These are phyloP conservation scores for Sclerotiophoma versabilis DNA, from an alignment of 2,329 filamentous ascomycete genomes.

Conservation along the genomic window DNA sequence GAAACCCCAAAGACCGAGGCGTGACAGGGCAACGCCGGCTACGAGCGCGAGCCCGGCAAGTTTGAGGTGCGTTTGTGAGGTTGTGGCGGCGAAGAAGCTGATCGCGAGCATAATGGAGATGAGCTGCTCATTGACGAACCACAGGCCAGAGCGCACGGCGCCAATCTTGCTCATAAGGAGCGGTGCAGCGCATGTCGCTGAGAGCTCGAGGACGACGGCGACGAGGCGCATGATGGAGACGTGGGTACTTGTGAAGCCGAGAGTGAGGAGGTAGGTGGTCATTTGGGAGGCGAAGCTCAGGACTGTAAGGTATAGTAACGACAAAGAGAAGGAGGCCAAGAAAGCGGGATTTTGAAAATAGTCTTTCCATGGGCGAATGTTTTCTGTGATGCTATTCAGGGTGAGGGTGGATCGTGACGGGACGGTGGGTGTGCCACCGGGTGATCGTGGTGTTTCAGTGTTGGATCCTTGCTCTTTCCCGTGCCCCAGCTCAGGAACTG, in stretches of 20 bases:
- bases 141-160: conserved; percentile 70
- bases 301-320: conserved; percentile 66
- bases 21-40: conserved; percentile 49
- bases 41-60: conserved; percentile 44
- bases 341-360: conserved; percentile 65
- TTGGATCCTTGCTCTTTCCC: conserved; percentile 15
- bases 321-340: conserved; percentile 65
- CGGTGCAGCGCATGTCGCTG: conserved; percentile 67
- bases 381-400: conserved; percentile 5
- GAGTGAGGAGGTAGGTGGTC: conserved; percentile 67
- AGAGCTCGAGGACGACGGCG: conserved; percentile 64
- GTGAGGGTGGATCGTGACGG: conserved; percentile 1
- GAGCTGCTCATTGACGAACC: conserved; percentile 75
- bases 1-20: conserved; percentile 58
- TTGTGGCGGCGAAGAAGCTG: conserved; percentile 29
- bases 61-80: conserved; percentile 19
- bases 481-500: conserved; percentile 40
- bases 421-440: conserved; percentile 10
- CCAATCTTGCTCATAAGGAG: conserved; percentile 59
- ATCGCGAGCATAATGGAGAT: conserved; percentile 56
- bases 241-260: conserved; percentile 60
- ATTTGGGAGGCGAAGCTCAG: conserved; percentile 61
- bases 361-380: conserved; percentile 33
- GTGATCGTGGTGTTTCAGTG: conserved; percentile 17
- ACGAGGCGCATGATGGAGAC: conserved; percentile 63